phyloP scores from a whole-genome alignment of 148 eudicot species.

The Linanthus parryae region DNA sequence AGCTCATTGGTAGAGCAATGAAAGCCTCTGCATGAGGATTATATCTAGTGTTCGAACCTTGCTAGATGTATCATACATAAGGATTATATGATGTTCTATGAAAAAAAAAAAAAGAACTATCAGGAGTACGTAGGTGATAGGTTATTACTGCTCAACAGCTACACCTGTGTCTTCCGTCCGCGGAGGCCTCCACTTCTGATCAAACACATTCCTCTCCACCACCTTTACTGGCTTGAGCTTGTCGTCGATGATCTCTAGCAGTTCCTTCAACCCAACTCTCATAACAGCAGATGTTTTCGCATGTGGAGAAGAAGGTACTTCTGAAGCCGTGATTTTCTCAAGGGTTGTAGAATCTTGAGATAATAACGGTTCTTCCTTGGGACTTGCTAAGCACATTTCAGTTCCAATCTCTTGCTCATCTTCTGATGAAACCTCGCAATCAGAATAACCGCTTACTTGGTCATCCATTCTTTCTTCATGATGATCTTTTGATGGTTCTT shows the following conservation, averaged over 20 bases:
- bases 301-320: constrained; percentile 24
- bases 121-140: too few relatives aligned
- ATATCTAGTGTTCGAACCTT: too few relatives aligned
- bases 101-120: too few relatives aligned
- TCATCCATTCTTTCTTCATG: constrained; percentile 23
- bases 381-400: too few relatives aligned
- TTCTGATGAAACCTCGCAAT: constrained; percentile 33
- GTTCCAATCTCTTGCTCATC: constrained; percentile 20
- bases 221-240: constrained; percentile 37
- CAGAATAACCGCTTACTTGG: constrained; percentile 17
- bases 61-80: too few relatives aligned
- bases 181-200: constrained; percentile 87
- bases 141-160: constrained; percentile 46
- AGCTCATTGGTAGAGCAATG: too few relatives aligned
- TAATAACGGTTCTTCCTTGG: constrained; percentile 8
- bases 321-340: constrained; percentile 1
- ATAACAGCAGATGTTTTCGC: constrained; percentile 28
- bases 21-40: too few relatives aligned
- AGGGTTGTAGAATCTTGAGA: constrained; percentile 9
- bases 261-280: constrained; percentile 78
- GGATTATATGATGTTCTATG: too few relatives aligned
- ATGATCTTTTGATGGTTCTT: constrained; percentile 10
- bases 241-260: constrained; percentile 75
- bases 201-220: constrained; percentile 31
- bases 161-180: constrained; percentile 30